phyloP scores from a whole-genome alignment of 345 rosid species.

The Anastatica hierochuntica region DNA sequence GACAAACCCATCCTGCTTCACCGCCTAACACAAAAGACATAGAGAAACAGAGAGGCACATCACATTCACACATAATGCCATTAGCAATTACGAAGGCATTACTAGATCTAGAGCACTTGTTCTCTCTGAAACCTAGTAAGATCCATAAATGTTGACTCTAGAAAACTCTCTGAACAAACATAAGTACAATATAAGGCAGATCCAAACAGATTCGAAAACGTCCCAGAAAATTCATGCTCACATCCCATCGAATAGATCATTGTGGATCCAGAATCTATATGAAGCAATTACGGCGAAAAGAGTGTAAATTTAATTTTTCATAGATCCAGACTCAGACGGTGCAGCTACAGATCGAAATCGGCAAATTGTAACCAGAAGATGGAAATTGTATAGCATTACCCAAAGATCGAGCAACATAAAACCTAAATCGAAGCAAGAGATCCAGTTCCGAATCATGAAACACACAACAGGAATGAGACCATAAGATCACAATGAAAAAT shows the following conservation, averaged over 20 bases:
- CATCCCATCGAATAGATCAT: neutral
- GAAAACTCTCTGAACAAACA: neutral
- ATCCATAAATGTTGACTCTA: neutral
- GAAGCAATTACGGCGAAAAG: neutral
- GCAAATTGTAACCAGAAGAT: neutral
- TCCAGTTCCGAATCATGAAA: neutral
- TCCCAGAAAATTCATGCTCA: neutral
- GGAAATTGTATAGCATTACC: neutral
- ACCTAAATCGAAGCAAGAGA: neutral
- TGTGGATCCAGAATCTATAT: neutral
- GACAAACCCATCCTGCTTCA: slow-evolving; percentile 11
- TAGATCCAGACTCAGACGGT: neutral
- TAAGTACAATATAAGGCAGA: neutral
- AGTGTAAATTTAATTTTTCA: neutral
- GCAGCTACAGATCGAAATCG: neutral
- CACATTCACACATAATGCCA: neutral
- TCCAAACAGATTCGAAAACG: neutral
- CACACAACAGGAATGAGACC: neutral
- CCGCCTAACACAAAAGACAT: neutral
- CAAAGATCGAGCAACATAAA: neutral
- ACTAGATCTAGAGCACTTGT: neutral
- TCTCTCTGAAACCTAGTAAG: neutral
- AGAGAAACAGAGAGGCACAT: neutral
- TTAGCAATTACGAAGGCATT: neutral
- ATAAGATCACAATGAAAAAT: neutral